phyloP scores from a whole-genome alignment of 1,284 basidiomycete genomes.

The Boletus holoroseus region DNA sequence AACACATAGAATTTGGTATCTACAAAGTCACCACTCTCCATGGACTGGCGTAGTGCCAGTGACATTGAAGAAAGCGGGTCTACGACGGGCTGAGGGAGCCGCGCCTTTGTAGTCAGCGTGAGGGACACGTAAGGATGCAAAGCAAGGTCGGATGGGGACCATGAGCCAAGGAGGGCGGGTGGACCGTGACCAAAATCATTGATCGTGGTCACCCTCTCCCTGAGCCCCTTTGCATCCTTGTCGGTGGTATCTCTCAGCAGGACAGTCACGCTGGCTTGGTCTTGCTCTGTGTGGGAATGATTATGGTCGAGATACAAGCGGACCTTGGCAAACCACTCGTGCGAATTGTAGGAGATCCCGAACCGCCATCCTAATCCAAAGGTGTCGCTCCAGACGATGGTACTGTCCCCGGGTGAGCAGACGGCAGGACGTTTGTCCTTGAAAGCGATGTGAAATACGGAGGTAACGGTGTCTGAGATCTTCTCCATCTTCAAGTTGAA shows the following conservation, averaged over 20 bases:
- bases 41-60: slow-evolving; percentile 23
- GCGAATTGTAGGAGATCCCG: slow-evolving; percentile 18
- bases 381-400: slow-evolving; percentile 24
- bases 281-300: slow-evolving; percentile 20
- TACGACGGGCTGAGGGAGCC: slow-evolving; percentile 5
- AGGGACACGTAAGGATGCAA: slow-evolving; percentile 23
- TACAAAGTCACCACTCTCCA: slow-evolving; percentile 27
- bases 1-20: slow-evolving; percentile 31
- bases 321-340: slow-evolving; percentile 27
- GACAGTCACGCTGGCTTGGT: slow-evolving; percentile 18
- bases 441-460: slow-evolving; percentile 25
- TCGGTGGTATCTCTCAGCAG: slow-evolving; percentile 5
- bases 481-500: slow-evolving; percentile 19
- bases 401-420: slow-evolving; percentile 11
- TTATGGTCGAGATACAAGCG: slow-evolving; percentile 30
- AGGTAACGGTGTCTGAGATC: slow-evolving; percentile 27
- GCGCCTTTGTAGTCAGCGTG: slow-evolving; percentile 20
- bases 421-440: slow-evolving; percentile 19
- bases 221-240: slow-evolving; percentile 4
- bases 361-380: slow-evolving; percentile 32
- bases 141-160: slow-evolving; percentile 14
- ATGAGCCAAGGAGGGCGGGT: slow-evolving; percentile 26
- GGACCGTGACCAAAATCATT: slow-evolving; percentile 27
- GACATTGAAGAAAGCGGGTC: slow-evolving; percentile 21
- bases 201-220: slow-evolving; percentile 18